phyloP scores from a whole-genome alignment of 192 early-diverging fungal species.

The Coemansia erecta region DNA sequence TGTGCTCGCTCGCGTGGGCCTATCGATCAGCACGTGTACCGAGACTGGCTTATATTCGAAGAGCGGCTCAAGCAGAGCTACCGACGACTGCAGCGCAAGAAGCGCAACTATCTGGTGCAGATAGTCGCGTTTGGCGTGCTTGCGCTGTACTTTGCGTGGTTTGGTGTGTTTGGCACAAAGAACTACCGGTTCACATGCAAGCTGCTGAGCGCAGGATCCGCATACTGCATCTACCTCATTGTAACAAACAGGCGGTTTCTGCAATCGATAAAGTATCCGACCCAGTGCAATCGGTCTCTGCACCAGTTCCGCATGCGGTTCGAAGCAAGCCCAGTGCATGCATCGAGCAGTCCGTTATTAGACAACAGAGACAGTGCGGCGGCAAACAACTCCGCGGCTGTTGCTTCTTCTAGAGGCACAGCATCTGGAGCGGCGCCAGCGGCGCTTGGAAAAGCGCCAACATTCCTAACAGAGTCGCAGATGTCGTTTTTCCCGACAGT shows the following conservation, averaged over 20 bases:
- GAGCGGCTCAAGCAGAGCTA: constrained; percentile 76
- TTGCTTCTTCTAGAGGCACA: not conserved
- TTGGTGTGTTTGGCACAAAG: constrained; percentile 46
- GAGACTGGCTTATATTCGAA: constrained; percentile 79
- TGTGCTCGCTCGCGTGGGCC: constrained; percentile 36
- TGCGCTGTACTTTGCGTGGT: constrained; percentile 53
- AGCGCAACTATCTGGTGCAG: constrained; percentile 65
- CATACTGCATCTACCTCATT: constrained; percentile 54
- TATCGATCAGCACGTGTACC: constrained; percentile 56
- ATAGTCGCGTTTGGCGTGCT: constrained; percentile 49
- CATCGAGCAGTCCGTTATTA: not conserved
- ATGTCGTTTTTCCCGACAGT: constrained; percentile 53
- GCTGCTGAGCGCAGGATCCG: constrained; percentile 50
- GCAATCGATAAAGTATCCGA: constrained; percentile 49
- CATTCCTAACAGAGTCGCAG: constrained; percentile 39
- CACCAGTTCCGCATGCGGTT: constrained; percentile 54
- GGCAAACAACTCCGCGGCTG: constrained; percentile 10
- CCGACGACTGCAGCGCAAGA: constrained; percentile 61
- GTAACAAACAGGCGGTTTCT: constrained; percentile 47
- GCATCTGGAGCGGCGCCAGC: not conserved
- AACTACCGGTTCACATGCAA: constrained; percentile 48
- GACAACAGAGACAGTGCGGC: no score
- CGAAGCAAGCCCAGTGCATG: constrained; percentile 38
- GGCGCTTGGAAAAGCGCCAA: constrained; percentile 3
- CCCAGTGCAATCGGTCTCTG: constrained; percentile 54